Evolutionary conservation across 352 stramenopile genomes (phyloP).

Genomic region (Pythium phragmitis): DNA sequence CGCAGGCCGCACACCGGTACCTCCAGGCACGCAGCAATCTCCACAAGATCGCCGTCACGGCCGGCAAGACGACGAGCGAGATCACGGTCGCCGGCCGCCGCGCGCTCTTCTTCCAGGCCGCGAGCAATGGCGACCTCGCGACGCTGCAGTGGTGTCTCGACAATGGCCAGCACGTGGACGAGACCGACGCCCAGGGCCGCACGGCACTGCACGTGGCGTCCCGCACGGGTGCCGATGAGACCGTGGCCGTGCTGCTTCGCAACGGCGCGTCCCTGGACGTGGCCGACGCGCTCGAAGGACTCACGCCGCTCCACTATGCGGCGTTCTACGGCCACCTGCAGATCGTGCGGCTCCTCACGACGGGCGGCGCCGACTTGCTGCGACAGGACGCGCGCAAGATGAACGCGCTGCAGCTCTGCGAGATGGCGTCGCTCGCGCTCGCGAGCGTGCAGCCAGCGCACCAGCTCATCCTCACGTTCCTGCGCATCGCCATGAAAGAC

Average conservation of each 20-base stretch:
- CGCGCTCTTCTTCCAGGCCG: constrained; percentile 62
- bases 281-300: constrained; percentile 47
- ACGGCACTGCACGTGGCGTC: constrained; percentile 69
- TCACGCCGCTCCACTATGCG: constrained; percentile 71
- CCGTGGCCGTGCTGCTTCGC: constrained; percentile 54
- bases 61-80: constrained; percentile 25
- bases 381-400: constrained; percentile 57
- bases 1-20: constrained; percentile 57
- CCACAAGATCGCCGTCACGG: constrained; percentile 58
- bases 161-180: constrained; percentile 56
- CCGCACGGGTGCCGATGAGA: constrained; percentile 55
- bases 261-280: constrained; percentile 71
- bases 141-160: constrained; percentile 60
- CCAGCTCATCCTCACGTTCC: constrained; percentile 83
- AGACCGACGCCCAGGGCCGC: constrained; percentile 62
- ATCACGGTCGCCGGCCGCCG: constrained; percentile 48
- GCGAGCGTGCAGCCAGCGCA: constrained; percentile 77
- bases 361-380: constrained; percentile 51
- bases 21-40: constrained; percentile 36
- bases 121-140: constrained; percentile 40
- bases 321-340: constrained; percentile 79
- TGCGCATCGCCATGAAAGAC: constrained; percentile 78
- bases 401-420: constrained; percentile 66
- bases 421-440: constrained; percentile 78
- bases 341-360: constrained; percentile 55